These are phyloP conservation scores for Gossypium lobatum DNA, from an alignment of 441 rosid genomes.

Conservation along the genomic window DNA sequence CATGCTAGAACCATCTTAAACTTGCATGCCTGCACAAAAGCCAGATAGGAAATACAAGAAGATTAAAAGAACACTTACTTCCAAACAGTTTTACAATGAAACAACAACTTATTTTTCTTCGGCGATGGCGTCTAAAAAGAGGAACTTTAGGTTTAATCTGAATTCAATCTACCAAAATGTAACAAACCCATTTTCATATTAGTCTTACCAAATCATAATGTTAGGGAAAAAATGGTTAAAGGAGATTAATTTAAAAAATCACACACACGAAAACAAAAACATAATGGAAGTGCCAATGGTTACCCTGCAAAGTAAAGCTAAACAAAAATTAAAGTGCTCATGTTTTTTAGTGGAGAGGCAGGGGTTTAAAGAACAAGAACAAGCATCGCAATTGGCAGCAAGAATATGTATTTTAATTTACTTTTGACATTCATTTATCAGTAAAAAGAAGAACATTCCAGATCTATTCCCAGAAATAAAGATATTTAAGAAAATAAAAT, in stretches of 20 bases:
- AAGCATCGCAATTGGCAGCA: no score
- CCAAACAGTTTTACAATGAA: conserved; percentile 10
- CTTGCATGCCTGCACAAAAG: conserved; percentile 10
- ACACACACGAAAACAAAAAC: not conserved
- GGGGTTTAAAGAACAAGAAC: no score
- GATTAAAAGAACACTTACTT: not conserved
- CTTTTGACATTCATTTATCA: not conserved
- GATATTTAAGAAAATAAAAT: not conserved
- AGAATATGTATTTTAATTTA: no score
- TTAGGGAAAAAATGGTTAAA: not conserved
- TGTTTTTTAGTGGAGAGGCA: no score
- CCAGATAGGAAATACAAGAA: not conserved
- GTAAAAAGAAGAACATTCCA: not conserved
- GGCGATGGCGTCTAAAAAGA: not conserved
- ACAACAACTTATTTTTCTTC: not conserved
- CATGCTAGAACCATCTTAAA: conserved; percentile 6
- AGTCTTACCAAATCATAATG: not conserved
- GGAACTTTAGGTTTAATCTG: not conserved
- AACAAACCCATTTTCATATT: not conserved
- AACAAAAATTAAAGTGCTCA: not conserved
- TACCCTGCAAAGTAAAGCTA: not conserved
- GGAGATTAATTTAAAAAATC: not conserved
- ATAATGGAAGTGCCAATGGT: not conserved
- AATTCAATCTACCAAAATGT: not conserved
- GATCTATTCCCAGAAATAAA: not conserved